These are phyloP conservation scores for Fusarium aywerte DNA, from an alignment of 2,329 filamentous ascomycete species.

Conservation along the genomic window DNA sequence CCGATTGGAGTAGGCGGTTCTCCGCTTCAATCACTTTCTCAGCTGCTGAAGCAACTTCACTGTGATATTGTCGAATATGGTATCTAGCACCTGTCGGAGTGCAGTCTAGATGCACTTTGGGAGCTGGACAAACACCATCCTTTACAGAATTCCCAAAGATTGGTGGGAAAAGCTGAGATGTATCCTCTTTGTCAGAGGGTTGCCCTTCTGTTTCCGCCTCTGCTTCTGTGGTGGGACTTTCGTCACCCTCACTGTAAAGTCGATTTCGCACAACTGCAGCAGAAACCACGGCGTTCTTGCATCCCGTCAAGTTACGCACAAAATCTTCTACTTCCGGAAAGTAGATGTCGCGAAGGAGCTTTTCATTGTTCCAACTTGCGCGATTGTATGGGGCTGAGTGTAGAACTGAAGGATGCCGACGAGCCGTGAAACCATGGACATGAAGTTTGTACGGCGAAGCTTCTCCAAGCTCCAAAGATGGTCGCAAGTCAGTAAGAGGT, in stretches of 20 bases:
- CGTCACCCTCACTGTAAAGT: slow-evolving; percentile 1
- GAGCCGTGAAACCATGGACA: slow-evolving; percentile 1
- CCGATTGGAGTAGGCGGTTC: not conserved
- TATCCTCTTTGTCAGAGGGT: not conserved
- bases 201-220: not conserved
- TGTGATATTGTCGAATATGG: slow-evolving; percentile 6
- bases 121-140: slow-evolving; percentile 3
- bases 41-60: not conserved
- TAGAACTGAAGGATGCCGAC: not conserved
- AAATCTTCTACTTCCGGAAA: slow-evolving; percentile 3
- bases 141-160: slow-evolving; percentile 2
- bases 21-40: not conserved
- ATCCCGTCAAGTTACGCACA: not conserved
- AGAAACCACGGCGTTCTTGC: slow-evolving; percentile 2
- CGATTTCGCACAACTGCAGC: slow-evolving; percentile 3
- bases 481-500: slow-evolving; percentile 3
- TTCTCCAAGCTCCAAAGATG: not conserved
- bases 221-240: not conserved
- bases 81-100: not conserved
- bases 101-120: slow-evolving; percentile 8
- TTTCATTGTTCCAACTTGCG: slow-evolving; percentile 5
- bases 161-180: not conserved
- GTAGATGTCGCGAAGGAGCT: not conserved
- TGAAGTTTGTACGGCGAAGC: not conserved
- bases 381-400: not conserved